These are phyloP conservation scores for Uronychia setigera DNA, from an alignment of 73 alveolate genomes.

Conservation along the genomic window DNA sequence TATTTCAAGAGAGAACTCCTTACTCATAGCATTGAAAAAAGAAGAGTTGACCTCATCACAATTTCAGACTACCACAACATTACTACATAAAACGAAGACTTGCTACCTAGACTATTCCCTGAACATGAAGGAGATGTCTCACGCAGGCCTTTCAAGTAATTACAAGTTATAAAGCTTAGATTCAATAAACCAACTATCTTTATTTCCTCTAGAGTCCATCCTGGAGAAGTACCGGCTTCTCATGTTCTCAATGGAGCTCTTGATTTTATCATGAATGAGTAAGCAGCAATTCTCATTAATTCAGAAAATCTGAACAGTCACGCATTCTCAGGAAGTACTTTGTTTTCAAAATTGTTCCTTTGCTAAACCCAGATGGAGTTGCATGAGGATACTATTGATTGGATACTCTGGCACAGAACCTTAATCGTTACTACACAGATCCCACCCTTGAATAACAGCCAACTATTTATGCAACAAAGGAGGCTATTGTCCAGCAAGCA, in stretches of 20 bases:
- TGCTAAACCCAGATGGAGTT: conserved; percentile 82
- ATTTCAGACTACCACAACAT: conserved; percentile 40
- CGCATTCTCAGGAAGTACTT: conserved; percentile 32
- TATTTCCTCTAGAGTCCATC: conserved; percentile 96
- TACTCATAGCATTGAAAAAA: conserved; percentile 24
- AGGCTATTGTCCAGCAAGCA: conserved; percentile 68
- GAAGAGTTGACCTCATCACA: conserved; percentile 53
- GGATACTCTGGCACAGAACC: conserved; percentile 24
- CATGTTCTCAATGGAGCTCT: conserved; percentile 86
- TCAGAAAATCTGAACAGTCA: conserved; percentile 43
- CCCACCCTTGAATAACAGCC: conserved; percentile 26
- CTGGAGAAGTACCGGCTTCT: conserved; percentile 97
- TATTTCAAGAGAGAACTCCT: conserved; percentile 49
- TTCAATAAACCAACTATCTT: conserved; percentile 76
- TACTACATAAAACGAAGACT: conserved; percentile 35
- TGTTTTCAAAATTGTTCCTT: conserved; percentile 76
- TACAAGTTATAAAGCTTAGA: neutral
- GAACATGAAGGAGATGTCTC: conserved; percentile 10
- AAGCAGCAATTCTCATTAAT: conserved; percentile 21
- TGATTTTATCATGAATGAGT: conserved; percentile 78
- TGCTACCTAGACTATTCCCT: conserved; percentile 18
- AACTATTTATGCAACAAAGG: conserved; percentile 76
- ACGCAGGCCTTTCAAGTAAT: conserved; percentile 15
- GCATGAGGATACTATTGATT: conserved; percentile 69
- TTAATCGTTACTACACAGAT: conserved; percentile 22